Evolutionary conservation across 768 basidiomycete species (phyloP), one percentile per base, ranked within the genome.

Genomic region (Wakefieldia striispora): DNA sequence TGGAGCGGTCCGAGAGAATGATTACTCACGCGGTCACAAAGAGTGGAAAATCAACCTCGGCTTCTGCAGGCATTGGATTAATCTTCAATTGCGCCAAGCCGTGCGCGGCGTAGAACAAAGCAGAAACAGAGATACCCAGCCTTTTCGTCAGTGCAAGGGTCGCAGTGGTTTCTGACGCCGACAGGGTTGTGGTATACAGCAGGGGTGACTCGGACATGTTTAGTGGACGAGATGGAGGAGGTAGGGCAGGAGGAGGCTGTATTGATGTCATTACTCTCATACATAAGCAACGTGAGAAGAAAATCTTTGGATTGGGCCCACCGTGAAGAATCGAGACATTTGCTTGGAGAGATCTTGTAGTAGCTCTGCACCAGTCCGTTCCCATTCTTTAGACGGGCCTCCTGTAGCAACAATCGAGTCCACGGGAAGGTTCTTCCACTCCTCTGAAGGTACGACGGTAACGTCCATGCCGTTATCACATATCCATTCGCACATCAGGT

Each of bases 331-430:
- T 3, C 47, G 50, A 26, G 47, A 31, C 17, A 8, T 16, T 20
- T 57, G 44, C 14, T 50, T 45, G 5, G 43, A 33, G 1, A 52
- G 40, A 8, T 57, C 57, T 11, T 48, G 47, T 17, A 64, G 24
- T 24, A 66, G 53, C 23, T 13, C 43, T 10, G 6, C 20, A 13
- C 61, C 64, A 2, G 16, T 37, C 3, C 44, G 47, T 10, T 38
- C 47, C 63, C 64, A 66, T n/a, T 47, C 55, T 3, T 49, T 16
- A n/a, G 41, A 50, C 12, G 33, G 47, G 4, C 63, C 62, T 14
- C 65, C 63, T 0, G 49, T 67, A 1, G 63, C 65, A 27, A 47
- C 50, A 19, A 65, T 51, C 4, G 59, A 59, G 20, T 66, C 65
- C 7, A 53, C 51, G 1, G 65, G 64, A 13, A 64, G 59, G 39